phyloP scores from a whole-genome alignment of 192 early-diverging fungal genomes.

The Entophlyctis helioformis region DNA sequence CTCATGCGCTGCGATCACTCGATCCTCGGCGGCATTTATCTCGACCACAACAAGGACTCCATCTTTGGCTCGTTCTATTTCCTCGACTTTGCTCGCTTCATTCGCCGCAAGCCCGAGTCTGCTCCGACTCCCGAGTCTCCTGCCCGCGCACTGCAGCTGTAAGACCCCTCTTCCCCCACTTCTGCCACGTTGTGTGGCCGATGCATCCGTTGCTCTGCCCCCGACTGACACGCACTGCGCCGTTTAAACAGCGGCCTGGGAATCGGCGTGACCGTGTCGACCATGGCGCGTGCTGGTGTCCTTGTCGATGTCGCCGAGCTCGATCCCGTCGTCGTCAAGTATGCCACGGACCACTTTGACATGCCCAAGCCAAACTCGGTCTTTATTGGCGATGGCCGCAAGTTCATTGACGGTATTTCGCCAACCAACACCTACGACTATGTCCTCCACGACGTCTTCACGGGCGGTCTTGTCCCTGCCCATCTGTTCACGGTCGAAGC shows the following conservation, averaged over 20 bases:
- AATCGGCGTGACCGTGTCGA: conserved; percentile 62
- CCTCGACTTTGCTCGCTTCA: conserved; percentile 58
- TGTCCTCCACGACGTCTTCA: conserved; percentile 89
- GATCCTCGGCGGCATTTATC: conserved; percentile 73
- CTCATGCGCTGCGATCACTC: conserved; percentile 81
- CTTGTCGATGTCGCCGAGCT: conserved; percentile 73
- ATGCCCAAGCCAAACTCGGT: conserved; percentile 37
- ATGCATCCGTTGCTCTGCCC: too few relatives aligned
- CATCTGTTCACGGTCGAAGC: conserved; percentile 65
- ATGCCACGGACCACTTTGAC: conserved; percentile 57
- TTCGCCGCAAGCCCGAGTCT: too few relatives aligned
- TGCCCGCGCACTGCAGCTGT: too few relatives aligned
- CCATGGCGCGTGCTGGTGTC: conserved; percentile 38
- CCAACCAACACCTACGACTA: conserved; percentile 54
- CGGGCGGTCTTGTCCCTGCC: conserved; percentile 68
- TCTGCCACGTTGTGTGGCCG: too few relatives aligned
- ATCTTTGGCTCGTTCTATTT: conserved; percentile 77
- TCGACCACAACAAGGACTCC: conserved; percentile 43
- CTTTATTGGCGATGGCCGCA: conserved; percentile 63
- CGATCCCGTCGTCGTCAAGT: conserved; percentile 61
- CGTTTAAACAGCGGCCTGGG: conserved; percentile 72
- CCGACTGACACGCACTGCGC: too few relatives aligned
- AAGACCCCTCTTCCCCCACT: too few relatives aligned
- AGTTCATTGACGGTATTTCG: conserved; percentile 48
- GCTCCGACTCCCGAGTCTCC: too few relatives aligned